A percentile compares a stretch with the other conserved stretches of the same genome.
phyloP scores from a whole-genome alignment of 2,329 filamentous ascomycete genomes.

The Ophiostoma ulmi region DNA sequence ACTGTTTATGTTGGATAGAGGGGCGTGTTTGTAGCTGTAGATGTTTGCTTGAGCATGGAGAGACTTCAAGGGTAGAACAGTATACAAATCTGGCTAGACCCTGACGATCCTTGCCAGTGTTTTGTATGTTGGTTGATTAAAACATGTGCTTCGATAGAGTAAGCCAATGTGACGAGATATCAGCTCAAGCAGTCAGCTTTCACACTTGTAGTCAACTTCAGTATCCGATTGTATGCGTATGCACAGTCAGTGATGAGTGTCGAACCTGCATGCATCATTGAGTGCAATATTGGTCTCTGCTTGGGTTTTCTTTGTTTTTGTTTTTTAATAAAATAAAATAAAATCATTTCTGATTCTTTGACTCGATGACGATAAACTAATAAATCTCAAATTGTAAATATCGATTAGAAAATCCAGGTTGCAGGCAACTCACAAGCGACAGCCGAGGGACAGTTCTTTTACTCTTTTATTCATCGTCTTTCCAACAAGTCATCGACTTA shows the following conservation, averaged over 20 bases:
- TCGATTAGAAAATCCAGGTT: too few species aligned
- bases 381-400: too few species aligned
- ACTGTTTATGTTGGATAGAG: background rate
- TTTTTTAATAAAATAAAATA: too few species aligned
- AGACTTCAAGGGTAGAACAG: background rate
- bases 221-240: background rate
- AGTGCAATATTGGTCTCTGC: background rate
- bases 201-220: background rate
- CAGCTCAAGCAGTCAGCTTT: background rate
- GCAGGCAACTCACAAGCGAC: background rate
- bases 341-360: too few species aligned
- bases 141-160: background rate
- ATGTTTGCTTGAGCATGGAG: background rate
- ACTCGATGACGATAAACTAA: too few species aligned
- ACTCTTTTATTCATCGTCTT: background rate
- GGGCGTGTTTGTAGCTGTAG: background rate
- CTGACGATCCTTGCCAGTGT: background rate
- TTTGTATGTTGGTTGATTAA: background rate
- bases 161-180: background rate
- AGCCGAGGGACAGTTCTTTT: background rate
- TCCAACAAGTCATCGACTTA: background rate
- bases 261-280: background rate
- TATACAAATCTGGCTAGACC: background rate
- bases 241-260: background rate
- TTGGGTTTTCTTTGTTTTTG: background rate